Conservation (phyloP, 768 basidiomycete species). For the Kwoniella pini region DNA sequence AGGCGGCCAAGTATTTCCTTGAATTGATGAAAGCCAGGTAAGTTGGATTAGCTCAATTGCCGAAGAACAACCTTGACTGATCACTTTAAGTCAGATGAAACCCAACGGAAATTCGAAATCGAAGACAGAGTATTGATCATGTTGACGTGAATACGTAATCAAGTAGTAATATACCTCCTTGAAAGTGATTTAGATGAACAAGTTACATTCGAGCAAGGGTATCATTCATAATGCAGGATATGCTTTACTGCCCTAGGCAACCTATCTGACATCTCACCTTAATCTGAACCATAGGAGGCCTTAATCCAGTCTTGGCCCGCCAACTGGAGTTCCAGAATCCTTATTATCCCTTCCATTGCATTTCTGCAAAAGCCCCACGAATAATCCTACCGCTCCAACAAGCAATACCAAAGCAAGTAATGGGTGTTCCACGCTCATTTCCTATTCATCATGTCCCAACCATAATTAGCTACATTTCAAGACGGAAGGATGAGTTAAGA, state of each 20-base stretch:
- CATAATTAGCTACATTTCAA: no score
- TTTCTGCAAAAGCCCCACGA: constrained; percentile 32
- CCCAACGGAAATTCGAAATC: no score
- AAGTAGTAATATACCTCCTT: neutral
- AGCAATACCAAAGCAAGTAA: constrained; percentile 35
- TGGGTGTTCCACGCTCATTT: constrained; percentile 39
- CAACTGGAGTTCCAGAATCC: constrained; percentile 4
- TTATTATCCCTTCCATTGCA: constrained; percentile 29
- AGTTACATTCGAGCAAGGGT: neutral
- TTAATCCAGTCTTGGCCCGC: constrained; percentile 10
- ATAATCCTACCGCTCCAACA: constrained; percentile 34
- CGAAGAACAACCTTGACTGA: no score
- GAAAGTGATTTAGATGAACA: no score
- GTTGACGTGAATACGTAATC: no score
- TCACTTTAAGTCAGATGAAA: no score
- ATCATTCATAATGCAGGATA: constrained; percentile 21
- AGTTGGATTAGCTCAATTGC: no score
- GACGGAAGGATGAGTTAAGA: no score
- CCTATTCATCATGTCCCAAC: no score
- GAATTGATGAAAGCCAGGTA: no score
- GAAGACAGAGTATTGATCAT: no score
- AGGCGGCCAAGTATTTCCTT: no score
- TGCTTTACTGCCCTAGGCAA: neutral
- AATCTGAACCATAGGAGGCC: neutral
- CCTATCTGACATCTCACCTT: constrained; percentile 9